Evolutionary conservation across 306 rosid genomes (phyloP).

Genomic region (Corylus heterophylla): DNA sequence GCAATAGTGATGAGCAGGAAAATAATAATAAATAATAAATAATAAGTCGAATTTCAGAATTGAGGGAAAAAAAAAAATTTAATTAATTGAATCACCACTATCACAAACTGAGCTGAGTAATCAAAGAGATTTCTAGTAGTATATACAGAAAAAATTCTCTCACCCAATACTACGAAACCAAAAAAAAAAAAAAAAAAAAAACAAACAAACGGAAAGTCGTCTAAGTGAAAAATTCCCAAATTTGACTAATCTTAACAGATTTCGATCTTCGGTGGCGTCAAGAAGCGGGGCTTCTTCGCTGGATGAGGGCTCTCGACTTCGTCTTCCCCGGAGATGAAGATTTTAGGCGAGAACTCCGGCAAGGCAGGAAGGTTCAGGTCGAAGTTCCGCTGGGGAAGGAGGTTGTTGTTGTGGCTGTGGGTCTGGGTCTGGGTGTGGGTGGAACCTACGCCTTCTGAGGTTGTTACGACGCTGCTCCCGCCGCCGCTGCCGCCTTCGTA

Average conservation of each 20-base stretch:
- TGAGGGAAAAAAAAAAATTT: neutral
- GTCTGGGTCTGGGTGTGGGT: slow-evolving; percentile 51
- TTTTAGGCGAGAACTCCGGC: slow-evolving; percentile 56
- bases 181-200: neutral
- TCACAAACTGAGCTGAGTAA: slow-evolving; percentile 27
- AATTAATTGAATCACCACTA: slow-evolving; percentile 41
- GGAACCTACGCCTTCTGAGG: slow-evolving; percentile 87
- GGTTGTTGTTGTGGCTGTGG: neutral
- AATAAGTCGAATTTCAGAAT: neutral
- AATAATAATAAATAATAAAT: neutral
- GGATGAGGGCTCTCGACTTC: slow-evolving; percentile 94
- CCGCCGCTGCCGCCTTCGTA: slow-evolving; percentile 59
- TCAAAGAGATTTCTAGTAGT: slow-evolving; percentile 17
- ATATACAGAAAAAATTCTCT: slow-evolving; percentile 38
- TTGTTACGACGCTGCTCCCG: slow-evolving; percentile 51
- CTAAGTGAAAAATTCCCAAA: neutral
- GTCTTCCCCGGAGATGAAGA: slow-evolving; percentile 56
- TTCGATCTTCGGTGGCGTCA: slow-evolving; percentile 48
- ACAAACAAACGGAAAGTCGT: slow-evolving; percentile 2
- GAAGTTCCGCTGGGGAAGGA: slow-evolving; percentile 53
- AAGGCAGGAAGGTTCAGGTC: slow-evolving; percentile 90
- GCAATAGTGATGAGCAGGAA: neutral
- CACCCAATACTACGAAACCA: neutral
- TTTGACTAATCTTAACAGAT: slow-evolving; percentile 29
- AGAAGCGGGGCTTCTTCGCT: slow-evolving; percentile 61